Conservation (phyloP, 352 stramenopile genomes). For the Globisporangium orthogonon region DNA sequence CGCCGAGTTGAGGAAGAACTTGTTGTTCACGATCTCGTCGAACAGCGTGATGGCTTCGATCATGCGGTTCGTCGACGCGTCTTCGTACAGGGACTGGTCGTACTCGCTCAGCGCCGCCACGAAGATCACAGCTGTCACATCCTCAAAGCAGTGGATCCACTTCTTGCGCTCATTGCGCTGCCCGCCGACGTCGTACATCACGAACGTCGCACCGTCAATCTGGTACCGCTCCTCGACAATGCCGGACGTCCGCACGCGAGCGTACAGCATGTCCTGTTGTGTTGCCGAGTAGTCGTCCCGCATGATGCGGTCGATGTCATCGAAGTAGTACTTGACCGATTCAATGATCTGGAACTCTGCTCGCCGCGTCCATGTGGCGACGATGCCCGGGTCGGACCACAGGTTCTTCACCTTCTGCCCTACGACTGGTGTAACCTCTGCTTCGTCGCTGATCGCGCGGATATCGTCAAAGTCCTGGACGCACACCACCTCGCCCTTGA, state of each 20-base stretch:
- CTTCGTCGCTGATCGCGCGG: constrained; percentile 69
- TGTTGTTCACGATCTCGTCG: constrained; percentile 94
- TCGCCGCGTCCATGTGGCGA: constrained; percentile 88
- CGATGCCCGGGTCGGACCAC: constrained; percentile 90
- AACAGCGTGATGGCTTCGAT: constrained; percentile 94
- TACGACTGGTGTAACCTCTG: constrained; percentile 86
- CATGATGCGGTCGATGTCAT: constrained; percentile 93
- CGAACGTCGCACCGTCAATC: constrained; percentile 94
- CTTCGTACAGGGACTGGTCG: constrained; percentile 93
- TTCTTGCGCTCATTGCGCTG: constrained; percentile 96
- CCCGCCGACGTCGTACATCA: constrained; percentile 96
- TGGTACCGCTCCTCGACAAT: constrained; percentile 95
- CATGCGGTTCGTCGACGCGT: constrained; percentile 92
- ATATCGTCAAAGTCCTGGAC: constrained; percentile 80
- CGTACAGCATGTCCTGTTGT: constrained; percentile 94
- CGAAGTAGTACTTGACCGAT: constrained; percentile 96
- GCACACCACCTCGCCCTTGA: constrained; percentile 71
- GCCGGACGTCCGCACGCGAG: constrained; percentile 92
- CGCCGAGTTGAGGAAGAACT: constrained; percentile 89
- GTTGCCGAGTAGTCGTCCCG: constrained; percentile 89
- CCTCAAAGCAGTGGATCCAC: constrained; percentile 97
- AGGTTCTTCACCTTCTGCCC: constrained; percentile 91
- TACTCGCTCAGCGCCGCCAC: constrained; percentile 94
- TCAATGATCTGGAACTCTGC: constrained; percentile 95
- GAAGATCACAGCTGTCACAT: constrained; percentile 96